Evolutionary conservation across 2,329 filamentous ascomycete species (phyloP).

Genomic region (Camillea tinctor): DNA sequence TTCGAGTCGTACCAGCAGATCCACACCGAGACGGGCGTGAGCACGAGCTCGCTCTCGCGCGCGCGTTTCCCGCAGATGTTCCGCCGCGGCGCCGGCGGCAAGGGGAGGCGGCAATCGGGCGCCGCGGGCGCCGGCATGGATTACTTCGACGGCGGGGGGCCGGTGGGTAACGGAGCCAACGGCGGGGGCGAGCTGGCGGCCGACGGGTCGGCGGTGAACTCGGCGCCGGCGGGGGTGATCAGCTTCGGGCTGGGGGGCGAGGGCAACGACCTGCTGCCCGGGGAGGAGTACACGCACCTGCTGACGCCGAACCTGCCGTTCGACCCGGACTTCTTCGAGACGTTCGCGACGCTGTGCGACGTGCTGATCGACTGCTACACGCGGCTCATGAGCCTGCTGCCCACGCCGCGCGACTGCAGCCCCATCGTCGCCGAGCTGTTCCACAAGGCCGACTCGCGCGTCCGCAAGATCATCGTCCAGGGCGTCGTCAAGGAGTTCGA

Average conservation of each 20-base stretch:
- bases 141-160: constrained; percentile 18
- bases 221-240: constrained; percentile 46
- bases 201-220: constrained; percentile 31
- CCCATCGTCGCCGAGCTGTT: constrained; percentile 78
- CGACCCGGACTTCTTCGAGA: constrained; percentile 95
- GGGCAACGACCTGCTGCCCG: constrained; percentile 68
- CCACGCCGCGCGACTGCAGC: constrained; percentile 71
- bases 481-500: constrained; percentile 91
- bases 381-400: constrained; percentile 71
- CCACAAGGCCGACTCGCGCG: constrained; percentile 78
- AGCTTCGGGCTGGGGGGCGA: constrained; percentile 52
- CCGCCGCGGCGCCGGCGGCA: constrained; percentile 60
- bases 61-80: constrained; percentile 84
- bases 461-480: constrained; percentile 86
- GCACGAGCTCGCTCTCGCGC: constrained; percentile 68
- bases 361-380: constrained; percentile 91
- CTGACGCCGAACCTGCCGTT: constrained; percentile 92
- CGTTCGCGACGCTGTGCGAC: constrained; percentile 93
- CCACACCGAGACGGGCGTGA: constrained; percentile 73
- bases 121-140: constrained; percentile 38
- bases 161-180: constrained; percentile 13
- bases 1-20: constrained; percentile 93
- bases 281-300: constrained; percentile 84
- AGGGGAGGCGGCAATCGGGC: constrained; percentile 56
- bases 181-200: constrained; percentile 21